Percentiles rank a stretch among this genome's conserved stretches.
Conservation (phyloP, 1,284 basidiomycete species). For the Mycocalia duriaeana region DNA sequence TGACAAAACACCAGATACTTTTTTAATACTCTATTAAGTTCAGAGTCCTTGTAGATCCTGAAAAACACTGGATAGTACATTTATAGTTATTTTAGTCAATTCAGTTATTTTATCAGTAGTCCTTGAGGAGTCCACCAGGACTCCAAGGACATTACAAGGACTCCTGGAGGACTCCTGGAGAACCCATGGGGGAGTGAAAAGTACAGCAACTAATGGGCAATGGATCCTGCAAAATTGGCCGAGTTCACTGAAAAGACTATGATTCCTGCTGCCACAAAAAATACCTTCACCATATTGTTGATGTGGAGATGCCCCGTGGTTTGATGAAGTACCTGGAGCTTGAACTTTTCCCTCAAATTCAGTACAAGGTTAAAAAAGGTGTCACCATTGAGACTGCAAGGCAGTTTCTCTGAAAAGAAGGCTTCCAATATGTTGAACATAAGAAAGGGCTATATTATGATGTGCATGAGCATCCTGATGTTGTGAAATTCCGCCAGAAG, state of each 20-base stretch:
- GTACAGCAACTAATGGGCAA: constrained; percentile 14
- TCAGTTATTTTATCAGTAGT: too few relatives aligned
- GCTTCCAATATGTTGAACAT: constrained; percentile 25
- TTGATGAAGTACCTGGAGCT: constrained; percentile 31
- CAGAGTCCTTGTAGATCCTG: too few relatives aligned
- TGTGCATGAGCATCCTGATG: constrained; percentile 22
- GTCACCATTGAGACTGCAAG: constrained; percentile 21
- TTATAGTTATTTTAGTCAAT: too few relatives aligned
- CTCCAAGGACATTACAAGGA: too few relatives aligned
- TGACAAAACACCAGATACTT: too few relatives aligned
- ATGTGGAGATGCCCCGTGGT: constrained; percentile 30
- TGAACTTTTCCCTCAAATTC: constrained; percentile 29
- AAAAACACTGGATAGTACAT: too few relatives aligned
- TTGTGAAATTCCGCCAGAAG: constrained; percentile 18
- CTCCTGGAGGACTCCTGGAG: too few relatives aligned
- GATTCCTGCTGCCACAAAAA: constrained; percentile 23
- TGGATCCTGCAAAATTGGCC: constrained; percentile 27
- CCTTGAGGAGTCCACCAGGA: too few relatives aligned
- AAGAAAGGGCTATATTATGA: constrained; percentile 24
- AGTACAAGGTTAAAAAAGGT: constrained; percentile 23
- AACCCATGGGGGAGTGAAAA: too few relatives aligned
- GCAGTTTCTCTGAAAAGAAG: constrained; percentile 21
- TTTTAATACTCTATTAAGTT: too few relatives aligned
- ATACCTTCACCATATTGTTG: constrained; percentile 20
- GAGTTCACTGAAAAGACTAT: constrained; percentile 20